Percentiles rank a stretch among this genome's conserved stretches.
Evolutionary conservation across 176 grass and related monocot genomes (phyloP).

Genomic region (Metroxylon sagu): DNA sequence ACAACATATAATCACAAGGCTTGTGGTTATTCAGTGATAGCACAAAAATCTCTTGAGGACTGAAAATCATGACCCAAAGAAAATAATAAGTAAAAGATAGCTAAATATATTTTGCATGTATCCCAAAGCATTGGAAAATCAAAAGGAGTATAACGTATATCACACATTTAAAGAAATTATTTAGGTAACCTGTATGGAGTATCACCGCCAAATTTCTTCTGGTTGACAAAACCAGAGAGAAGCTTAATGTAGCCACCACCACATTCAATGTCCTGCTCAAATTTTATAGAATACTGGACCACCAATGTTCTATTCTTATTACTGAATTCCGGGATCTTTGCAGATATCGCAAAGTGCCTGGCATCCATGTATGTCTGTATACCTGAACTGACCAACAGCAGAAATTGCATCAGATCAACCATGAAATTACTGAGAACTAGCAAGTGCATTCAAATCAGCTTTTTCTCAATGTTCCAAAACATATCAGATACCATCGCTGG

Average conservation of each 20-base stretch:
- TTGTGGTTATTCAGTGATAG: too few species aligned
- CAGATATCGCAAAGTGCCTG: slow-evolving; percentile 91
- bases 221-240: slow-evolving; percentile 96
- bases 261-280: slow-evolving; percentile 99
- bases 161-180: slow-evolving; percentile 4
- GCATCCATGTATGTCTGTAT: slow-evolving; percentile 88
- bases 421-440: too few species aligned
- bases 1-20: too few species aligned
- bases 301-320: slow-evolving; percentile 79
- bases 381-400: slow-evolving; percentile 23
- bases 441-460: too few species aligned
- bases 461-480: too few species aligned
- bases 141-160: background rate
- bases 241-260: slow-evolving; percentile 98
- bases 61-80: too few species aligned
- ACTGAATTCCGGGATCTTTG: slow-evolving; percentile 81
- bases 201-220: slow-evolving; percentile 97
- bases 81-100: too few species aligned
- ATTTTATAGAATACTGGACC: slow-evolving; percentile 93
- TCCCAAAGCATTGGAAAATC: too few species aligned
- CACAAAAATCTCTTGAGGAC: too few species aligned
- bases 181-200: slow-evolving; percentile 80
- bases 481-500: too few species aligned
- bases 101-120: too few species aligned
- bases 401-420: background rate